A percentile compares a stretch with the other conserved stretches of the same genome.
phyloP scores from a whole-genome alignment of 441 rosid species.

The Erodium trifolium region DNA sequence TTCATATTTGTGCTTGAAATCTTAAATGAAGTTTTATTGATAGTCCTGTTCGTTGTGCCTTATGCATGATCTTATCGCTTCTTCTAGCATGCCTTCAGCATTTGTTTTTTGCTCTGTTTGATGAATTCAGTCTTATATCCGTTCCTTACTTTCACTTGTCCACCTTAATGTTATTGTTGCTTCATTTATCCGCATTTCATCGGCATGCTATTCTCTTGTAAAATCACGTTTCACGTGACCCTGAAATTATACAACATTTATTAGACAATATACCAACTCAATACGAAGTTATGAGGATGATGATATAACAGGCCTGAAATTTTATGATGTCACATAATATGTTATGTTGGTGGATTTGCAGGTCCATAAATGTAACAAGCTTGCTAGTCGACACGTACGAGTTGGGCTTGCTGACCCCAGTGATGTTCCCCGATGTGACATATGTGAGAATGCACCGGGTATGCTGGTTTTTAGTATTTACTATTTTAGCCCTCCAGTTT shows the following conservation, averaged over 20 bases:
- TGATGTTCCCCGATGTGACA: constrained; percentile 75
- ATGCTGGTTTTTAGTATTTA: constrained; percentile 16
- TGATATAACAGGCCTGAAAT: no score
- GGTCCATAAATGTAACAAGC: constrained; percentile 89
- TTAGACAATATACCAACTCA: no score
- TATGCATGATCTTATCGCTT: background rate
- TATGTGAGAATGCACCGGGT: constrained; percentile 93
- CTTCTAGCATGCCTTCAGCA: background rate
- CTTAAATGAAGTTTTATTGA: background rate
- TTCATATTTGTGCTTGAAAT: background rate
- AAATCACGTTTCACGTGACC: no score
- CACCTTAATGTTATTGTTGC: background rate
- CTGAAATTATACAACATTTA: no score
- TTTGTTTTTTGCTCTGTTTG: background rate
- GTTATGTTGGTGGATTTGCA: constrained; percentile 25
- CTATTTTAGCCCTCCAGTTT: background rate
- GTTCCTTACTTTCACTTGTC: background rate
- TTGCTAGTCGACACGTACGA: constrained; percentile 79
- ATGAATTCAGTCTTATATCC: background rate
- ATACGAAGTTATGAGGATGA: no score
- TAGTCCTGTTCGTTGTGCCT: background rate
- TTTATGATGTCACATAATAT: background rate
- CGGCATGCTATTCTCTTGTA: no score
- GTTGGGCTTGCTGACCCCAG: constrained; percentile 77
- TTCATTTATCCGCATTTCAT: background rate